Conservation (phyloP, 2,329 filamentous ascomycete genomes). For the Periconia digitata region DNA sequence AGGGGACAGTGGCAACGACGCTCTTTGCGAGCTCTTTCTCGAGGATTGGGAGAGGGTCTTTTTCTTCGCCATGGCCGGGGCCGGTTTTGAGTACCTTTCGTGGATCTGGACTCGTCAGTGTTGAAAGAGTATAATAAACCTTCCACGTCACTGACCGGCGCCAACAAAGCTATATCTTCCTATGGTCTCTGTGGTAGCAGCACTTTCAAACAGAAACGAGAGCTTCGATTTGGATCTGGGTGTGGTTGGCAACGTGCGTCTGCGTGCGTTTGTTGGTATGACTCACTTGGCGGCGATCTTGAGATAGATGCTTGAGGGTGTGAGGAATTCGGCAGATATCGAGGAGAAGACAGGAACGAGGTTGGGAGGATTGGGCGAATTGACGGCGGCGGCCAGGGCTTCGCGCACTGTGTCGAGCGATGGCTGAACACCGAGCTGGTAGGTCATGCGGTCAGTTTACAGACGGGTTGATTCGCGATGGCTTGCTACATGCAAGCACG, state of each 20-base stretch:
- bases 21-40: constrained; percentile 78
- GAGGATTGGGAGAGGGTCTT: constrained; percentile 81
- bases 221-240: constrained; percentile 66
- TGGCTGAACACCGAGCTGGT: constrained; percentile 56
- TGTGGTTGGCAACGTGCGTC: background rate
- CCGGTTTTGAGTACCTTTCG: constrained; percentile 84
- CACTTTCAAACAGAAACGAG: constrained; percentile 95
- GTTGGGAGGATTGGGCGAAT: constrained; percentile 65
- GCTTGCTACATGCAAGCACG: constrained; percentile 2
- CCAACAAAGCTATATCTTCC: constrained; percentile 96
- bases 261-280: constrained; percentile 2
- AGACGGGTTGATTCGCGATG: constrained; percentile 5
- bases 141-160: constrained; percentile 55
- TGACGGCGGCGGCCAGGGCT: constrained; percentile 55
- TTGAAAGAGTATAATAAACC: constrained; percentile 10
- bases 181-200: constrained; percentile 85
- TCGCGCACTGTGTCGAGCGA: constrained; percentile 62
- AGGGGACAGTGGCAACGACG: constrained; percentile 80
- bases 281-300: constrained; percentile 77
- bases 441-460: constrained; percentile 34
- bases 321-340: constrained; percentile 89
- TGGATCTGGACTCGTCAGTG: constrained; percentile 49
- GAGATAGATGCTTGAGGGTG: constrained; percentile 91
- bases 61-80: constrained; percentile 78
- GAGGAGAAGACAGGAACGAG: constrained; percentile 81